phyloP scores from a whole-genome alignment of 805 yeast species.

The Clavispora santaluciae region DNA sequence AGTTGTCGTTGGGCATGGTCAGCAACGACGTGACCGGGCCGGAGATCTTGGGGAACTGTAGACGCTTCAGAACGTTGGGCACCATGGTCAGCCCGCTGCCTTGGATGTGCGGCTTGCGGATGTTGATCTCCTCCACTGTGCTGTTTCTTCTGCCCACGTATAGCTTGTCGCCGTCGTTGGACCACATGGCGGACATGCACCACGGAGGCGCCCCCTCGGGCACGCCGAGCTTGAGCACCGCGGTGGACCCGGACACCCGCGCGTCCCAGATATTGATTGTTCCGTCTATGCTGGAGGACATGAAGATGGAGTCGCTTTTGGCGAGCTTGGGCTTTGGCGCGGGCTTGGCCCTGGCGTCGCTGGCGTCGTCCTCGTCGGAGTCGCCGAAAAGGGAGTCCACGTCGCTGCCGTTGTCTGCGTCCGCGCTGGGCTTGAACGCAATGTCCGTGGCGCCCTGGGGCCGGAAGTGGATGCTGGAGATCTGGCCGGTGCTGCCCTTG shows the following conservation, averaged over 20 bases:
- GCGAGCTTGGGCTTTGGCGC: constrained; percentile 19
- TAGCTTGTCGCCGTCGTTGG: constrained; percentile 70
- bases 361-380: constrained; percentile 27
- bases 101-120: constrained; percentile 50
- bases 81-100: constrained; percentile 18
- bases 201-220: constrained; percentile 82
- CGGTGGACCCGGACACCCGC: constrained; percentile 35
- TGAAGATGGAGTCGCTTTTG: constrained; percentile 48
- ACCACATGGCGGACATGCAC: constrained; percentile 90
- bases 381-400: constrained; percentile 47
- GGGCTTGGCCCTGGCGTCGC: constrained; percentile 9
- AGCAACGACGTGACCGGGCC: constrained; percentile 85
- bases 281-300: constrained; percentile 84
- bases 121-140: constrained; percentile 69
- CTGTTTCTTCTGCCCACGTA: constrained; percentile 90
- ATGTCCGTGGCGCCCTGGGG: constrained; percentile 51
- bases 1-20: constrained; percentile 76
- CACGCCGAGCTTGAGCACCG: constrained; percentile 47
- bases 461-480: constrained; percentile 69
- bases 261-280: constrained; percentile 77
- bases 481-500: constrained; percentile 65
- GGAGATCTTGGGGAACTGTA: constrained; percentile 78
- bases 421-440: constrained; percentile 20
- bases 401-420: constrained; percentile 26
- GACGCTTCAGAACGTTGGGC: constrained; percentile 50